Conservation (phyloP, 164 flowering plant genomes). For the Dillenia suffruticosa region DNA sequence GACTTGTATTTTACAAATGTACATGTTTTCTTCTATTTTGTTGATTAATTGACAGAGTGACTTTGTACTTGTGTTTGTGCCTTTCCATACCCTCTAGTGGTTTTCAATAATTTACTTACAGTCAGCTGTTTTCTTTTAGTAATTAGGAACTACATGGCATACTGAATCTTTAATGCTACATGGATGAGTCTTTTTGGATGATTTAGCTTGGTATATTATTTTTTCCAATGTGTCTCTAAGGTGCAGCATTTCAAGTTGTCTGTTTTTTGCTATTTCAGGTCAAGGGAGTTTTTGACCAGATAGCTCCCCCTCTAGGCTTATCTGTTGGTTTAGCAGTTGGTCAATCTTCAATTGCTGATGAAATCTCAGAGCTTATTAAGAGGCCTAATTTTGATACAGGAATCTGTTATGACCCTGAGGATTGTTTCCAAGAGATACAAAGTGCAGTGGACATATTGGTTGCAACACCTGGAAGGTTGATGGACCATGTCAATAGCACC, state of each 20-base stretch:
- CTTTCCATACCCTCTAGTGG: too few relatives aligned
- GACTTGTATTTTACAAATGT: too few relatives aligned
- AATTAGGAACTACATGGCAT: too few relatives aligned
- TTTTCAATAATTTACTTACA: too few relatives aligned
- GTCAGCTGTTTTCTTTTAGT: too few relatives aligned
- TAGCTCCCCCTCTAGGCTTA: slow-evolving; percentile 90
- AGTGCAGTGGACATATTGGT: slow-evolving; percentile 84
- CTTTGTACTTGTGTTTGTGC: too few relatives aligned
- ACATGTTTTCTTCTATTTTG: too few relatives aligned
- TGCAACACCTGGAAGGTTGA: slow-evolving; percentile 94
- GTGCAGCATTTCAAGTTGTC: background rate
- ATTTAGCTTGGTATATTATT: too few relatives aligned
- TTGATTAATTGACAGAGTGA: too few relatives aligned
- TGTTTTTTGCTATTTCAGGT: slow-evolving; percentile 45
- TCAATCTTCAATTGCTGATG: slow-evolving; percentile 81
- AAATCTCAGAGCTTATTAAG: slow-evolving; percentile 61
- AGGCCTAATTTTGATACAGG: slow-evolving; percentile 61
- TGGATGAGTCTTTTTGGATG: too few relatives aligned
- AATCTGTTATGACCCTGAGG: slow-evolving; percentile 67
- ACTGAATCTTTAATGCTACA: too few relatives aligned
- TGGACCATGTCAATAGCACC: slow-evolving; percentile 84
- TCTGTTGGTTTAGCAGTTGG: slow-evolving; percentile 93
- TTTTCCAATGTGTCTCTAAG: too few relatives aligned
- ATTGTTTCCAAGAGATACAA: slow-evolving; percentile 26
- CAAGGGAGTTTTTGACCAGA: slow-evolving; percentile 71